Base-by-base conservation (phyloP, 352 stramenopile species). In the Globisporangium acanthophoron region DNA sequence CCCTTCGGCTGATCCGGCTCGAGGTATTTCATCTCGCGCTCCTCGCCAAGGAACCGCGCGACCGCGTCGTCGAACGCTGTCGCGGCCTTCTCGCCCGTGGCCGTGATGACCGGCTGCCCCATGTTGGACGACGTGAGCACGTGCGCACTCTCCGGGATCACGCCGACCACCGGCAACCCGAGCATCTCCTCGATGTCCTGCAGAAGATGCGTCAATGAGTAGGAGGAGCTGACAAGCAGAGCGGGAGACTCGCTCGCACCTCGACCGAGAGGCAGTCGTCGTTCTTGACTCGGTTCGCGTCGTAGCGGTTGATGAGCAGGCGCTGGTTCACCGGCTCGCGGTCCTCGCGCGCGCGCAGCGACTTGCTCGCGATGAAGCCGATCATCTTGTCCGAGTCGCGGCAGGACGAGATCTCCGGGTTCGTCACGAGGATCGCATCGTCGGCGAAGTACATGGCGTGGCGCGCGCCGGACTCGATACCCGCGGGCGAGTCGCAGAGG, bases 341-440 rank as follows among this genome's bases (percentile, higher is more conserved):
- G 33, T 74, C 72, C 57, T 96, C 77, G 53, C 96, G 82, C 9
- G 92, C 88, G 7, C 88, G 73, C 50, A 94, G 67, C 41, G 85
- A 96, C 56, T 90, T 93, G 72, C 81, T 94, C 52, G 85, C 78
- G 57, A 98, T 96, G 64, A 97, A 98, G 37, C 92, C 92, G 64
- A 98, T 96, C 92, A 98, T 98, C 70, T 98, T 98, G 76, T 98
- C 92, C 62, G 88, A 96, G 73, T 98, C 92, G 16, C 91, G 76
- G 68, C 88, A 97, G 31, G 77, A 93, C 55, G 82, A 96, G 49
- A 97, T 91, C 73, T 97, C 91, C 12, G 91, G 91, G 68, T 97
- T 97, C n/a, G 89, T 97, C 63, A 97, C 91, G 41, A 97, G 80
- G 40, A 97, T 87, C 37, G 91, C 91, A 67, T 97, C 90, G 61